Evolutionary conservation across 768 basidiomycete genomes (phyloP), one percentile per base, ranked within the genome.

Genomic region (Pholiota microspora): DNA sequence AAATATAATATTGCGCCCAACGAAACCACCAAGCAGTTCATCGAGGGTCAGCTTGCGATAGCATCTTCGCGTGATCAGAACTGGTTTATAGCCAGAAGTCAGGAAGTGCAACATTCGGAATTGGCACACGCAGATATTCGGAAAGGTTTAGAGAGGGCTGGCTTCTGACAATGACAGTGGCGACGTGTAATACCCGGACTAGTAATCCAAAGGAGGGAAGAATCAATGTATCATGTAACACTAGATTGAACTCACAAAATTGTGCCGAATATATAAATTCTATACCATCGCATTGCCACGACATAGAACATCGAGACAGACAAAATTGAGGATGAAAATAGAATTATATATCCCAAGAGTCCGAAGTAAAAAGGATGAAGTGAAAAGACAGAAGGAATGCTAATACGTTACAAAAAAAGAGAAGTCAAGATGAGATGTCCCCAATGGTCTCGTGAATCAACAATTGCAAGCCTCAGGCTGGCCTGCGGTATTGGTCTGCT

Each of bases 381-480:
- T 9, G 23, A 9, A 54, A 32, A 27, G 53, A 40, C 44, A 58
- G 60, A 64, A 62, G 61, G 56, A 57, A 62, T 61, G 58, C 53
- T 64, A 59, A 63, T 69, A 67, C 57, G 69, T 60, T 69, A 71
- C 65, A 71, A 63, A 55, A 63, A 66, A 18, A 68, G 62, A 59
- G 66, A 42, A 42, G 18, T 16, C 40, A 59, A 48, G 56, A 53
- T 44, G 40, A 58, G 54, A 59, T 50, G 54, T 55, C 58, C 48
- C 40, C 34, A 40, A 35, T 25, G 38, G 51, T 50, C 74, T n/a
- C n/a, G n/a, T n/a, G n/a, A n/a, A n/a, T n/a, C 74, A 94, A 71
- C 91, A 94, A 66, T 91, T 92, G 76, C 91, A 94, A 51, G 75
- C 72, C 38, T 91, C 89, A 59, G 77, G 76, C 65, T 82, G 79